Percentiles rank a stretch among this genome's conserved stretches.
phyloP scores from a whole-genome alignment of 768 basidiomycete species.

The Lactarius trivialis region DNA sequence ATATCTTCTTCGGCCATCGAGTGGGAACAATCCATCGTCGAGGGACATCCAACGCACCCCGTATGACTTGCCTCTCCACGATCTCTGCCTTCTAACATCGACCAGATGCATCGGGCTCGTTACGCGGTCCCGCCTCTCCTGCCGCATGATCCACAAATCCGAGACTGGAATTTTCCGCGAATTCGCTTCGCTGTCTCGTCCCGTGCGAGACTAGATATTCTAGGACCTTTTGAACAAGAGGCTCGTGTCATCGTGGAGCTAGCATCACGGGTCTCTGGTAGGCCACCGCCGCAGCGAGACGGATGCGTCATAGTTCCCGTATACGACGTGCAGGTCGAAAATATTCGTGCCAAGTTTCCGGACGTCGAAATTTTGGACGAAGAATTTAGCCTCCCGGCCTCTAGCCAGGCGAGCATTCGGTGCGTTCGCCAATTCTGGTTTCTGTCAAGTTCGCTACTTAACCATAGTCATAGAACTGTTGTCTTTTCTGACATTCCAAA shows the following conservation, averaged over 20 bases:
- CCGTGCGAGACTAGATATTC: slow-evolving; percentile 33
- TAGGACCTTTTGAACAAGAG: slow-evolving; percentile 39
- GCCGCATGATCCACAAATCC: slow-evolving; percentile 7
- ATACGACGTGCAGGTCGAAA: slow-evolving; percentile 47
- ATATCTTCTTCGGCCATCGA: slow-evolving; percentile 39
- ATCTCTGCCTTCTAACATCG: neutral
- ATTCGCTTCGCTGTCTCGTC: slow-evolving; percentile 44
- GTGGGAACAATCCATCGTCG: slow-evolving; percentile 54
- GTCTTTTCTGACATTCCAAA: slow-evolving; percentile 40
- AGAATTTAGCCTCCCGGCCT: slow-evolving; percentile 37
- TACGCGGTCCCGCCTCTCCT: slow-evolving; percentile 30
- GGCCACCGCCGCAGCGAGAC: slow-evolving; percentile 26
- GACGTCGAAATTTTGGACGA: slow-evolving; percentile 37
- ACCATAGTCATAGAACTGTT: slow-evolving; percentile 34
- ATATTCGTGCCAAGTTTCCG: slow-evolving; percentile 38
- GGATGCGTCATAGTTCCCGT: slow-evolving; percentile 40
- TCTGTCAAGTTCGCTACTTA: neutral
- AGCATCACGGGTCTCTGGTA: slow-evolving; percentile 31
- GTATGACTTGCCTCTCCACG: slow-evolving; percentile 28
- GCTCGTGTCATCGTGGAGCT: slow-evolving; percentile 31
- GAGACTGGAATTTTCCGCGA: slow-evolving; percentile 47
- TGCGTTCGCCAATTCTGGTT: slow-evolving; percentile 23
- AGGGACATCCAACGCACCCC: slow-evolving; percentile 56
- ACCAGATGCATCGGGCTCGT: slow-evolving; percentile 50
- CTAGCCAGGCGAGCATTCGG: slow-evolving; percentile 51